Conservation (phyloP, 1,284 basidiomycete species). For the Ceratobasidium sp. region DNA sequence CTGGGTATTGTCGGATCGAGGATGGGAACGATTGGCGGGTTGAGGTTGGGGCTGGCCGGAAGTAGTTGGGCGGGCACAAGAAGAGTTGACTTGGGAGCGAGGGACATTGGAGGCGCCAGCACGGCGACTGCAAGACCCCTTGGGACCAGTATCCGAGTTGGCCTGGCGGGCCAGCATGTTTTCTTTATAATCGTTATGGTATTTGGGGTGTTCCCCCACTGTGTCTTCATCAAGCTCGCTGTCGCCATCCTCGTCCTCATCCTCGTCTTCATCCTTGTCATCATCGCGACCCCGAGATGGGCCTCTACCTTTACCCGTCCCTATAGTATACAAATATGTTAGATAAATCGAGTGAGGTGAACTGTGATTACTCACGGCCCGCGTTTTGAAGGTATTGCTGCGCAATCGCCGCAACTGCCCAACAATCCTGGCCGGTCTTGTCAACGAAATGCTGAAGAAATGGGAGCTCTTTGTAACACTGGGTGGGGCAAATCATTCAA, state of each 20-base stretch:
- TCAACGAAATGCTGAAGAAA: background rate
- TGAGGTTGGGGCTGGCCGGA: background rate
- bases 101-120: background rate
- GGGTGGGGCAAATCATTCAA: background rate
- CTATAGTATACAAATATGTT: background rate
- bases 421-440: background rate
- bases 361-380: background rate
- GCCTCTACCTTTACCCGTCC: background rate
- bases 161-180: background rate
- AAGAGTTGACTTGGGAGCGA: background rate
- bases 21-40: background rate
- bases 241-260: background rate
- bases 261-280: too few relatives aligned
- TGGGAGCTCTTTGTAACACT: background rate
- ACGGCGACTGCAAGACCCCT: background rate
- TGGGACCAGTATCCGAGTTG: background rate
- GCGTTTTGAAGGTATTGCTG: constrained; percentile 3
- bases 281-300: background rate
- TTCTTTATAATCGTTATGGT: background rate
- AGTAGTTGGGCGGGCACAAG: background rate
- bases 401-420: background rate
- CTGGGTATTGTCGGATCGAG: background rate
- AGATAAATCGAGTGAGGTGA: background rate
- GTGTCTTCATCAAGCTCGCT: too few relatives aligned
- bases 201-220: too few relatives aligned